These are phyloP conservation scores for Drechslerella stenobrocha DNA, from an alignment of 2,329 filamentous ascomycete genomes.

Conservation along the genomic window DNA sequence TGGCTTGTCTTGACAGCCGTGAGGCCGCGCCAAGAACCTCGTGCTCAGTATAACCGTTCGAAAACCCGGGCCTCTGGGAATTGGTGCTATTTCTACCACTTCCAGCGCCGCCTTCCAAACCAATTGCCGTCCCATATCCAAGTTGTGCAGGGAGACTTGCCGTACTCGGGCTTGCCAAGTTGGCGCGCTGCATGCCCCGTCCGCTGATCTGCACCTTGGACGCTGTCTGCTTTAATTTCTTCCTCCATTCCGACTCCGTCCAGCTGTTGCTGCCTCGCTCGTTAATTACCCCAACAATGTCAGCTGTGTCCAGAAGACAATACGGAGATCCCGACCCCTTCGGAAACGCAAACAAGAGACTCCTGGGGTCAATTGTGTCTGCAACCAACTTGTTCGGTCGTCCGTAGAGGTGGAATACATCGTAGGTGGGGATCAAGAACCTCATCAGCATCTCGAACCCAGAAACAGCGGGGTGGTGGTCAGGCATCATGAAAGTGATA, in stretches of 20 bases:
- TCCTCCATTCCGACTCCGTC: slow-evolving; percentile 88
- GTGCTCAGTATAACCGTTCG: slow-evolving; percentile 24
- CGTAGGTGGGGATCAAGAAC: slow-evolving; percentile 90
- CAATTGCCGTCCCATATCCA: slow-evolving; percentile 55
- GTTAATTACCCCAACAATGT: slow-evolving; percentile 78
- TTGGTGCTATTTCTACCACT: slow-evolving; percentile 29
- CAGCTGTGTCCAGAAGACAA: slow-evolving; percentile 85
- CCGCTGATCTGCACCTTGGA: slow-evolving; percentile 69
- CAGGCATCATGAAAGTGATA: slow-evolving; percentile 97
- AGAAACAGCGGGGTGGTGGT: slow-evolving; percentile 83
- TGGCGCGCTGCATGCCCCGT: slow-evolving; percentile 35
- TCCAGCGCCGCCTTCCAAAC: slow-evolving; percentile 47
- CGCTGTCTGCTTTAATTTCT: slow-evolving; percentile 79
- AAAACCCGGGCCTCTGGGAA: slow-evolving; percentile 48
- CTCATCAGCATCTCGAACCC: slow-evolving; percentile 95
- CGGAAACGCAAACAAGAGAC: slow-evolving; percentile 98
- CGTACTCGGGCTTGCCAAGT: slow-evolving; percentile 52
- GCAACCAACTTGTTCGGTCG: slow-evolving; percentile 83
- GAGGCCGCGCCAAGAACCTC: slow-evolving; percentile 17
- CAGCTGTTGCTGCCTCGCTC: slow-evolving; percentile 74
- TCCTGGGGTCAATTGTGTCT: slow-evolving; percentile 80
- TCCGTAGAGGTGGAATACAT: slow-evolving; percentile 88
- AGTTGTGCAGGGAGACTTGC: slow-evolving; percentile 55
- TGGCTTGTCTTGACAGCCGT: slow-evolving; percentile 20
- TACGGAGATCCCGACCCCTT: slow-evolving; percentile 71